Evolutionary conservation across 352 stramenopile species (phyloP), one percentile per base, ranked within the genome.

Genomic region (Phytophthora vignae): DNA sequence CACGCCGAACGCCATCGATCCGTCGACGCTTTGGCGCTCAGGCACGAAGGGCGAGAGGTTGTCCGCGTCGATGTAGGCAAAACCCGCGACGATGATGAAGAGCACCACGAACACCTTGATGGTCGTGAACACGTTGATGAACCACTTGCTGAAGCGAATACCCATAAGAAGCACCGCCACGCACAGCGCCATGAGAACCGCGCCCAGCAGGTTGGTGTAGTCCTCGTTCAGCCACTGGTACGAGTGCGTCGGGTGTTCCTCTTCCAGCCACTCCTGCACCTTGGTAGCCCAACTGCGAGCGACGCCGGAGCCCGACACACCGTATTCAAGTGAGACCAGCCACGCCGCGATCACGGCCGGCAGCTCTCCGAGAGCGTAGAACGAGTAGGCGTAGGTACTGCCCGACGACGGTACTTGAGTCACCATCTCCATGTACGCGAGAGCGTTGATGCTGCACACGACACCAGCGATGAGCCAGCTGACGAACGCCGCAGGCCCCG

Each of bases 231-330:
- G 60, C 72, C 76, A 94, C 55, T 80, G 42, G 63, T 82, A 89
- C 29, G 75, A 64, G 17, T 65, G 31, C 25, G 66, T 40, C 15
- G 79, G 75, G 60, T 88, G 76, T 52, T 88, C 84, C 17, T 85
- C 60, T 12, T 68, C 22, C 19, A 90, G 81, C 85, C 87, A 94
- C 0, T 81, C 69, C 55, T 96, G 71, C 22, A 98, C 81, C 77
- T 98, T 99, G 58, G 85, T 82, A 17, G 93, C 95, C 96, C 96
- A 99, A 65, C 83, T 96, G 55, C 94, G 89, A 0, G 96, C 94
- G 3, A 99, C 91, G 29, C 96, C 96, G 3, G 92, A 85, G 14
- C 88, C 93, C 0, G 90, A 95, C 11, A 98, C 71, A 19, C 91
- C 85, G 80, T 98, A 99, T 81, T 98, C 95, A n/a, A 99, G 81